Percentiles rank a stretch among this genome's conserved stretches.
Conservation (phyloP, 306 rosid species). For the Lotus japonicus region DNA sequence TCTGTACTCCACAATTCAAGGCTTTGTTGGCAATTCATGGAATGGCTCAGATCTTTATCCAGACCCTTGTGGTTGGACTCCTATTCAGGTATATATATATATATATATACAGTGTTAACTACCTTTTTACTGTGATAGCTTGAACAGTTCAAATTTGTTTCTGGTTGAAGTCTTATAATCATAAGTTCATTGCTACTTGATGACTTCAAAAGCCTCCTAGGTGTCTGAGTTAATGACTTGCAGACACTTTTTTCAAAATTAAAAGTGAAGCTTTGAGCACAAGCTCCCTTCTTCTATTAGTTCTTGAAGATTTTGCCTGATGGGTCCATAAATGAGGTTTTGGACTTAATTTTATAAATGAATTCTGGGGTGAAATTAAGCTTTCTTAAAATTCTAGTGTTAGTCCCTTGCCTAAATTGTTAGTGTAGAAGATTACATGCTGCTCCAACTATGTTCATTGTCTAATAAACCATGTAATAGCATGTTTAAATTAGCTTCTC, state of each 20-base stretch:
- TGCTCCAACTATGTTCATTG: too few relatives aligned
- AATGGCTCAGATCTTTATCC: conserved; percentile 97
- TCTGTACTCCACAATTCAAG: conserved; percentile 72
- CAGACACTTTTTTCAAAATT: neutral
- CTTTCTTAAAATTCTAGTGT: neutral
- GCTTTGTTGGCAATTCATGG: conserved; percentile 92
- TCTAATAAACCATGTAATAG: neutral
- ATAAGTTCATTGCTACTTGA: neutral
- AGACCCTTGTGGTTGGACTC: conserved; percentile 99
- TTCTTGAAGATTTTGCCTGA: neutral
- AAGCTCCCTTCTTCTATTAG: neutral
- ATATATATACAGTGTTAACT: too few relatives aligned
- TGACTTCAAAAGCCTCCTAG: neutral
- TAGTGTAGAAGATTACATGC: too few relatives aligned
- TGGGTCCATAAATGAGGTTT: neutral
- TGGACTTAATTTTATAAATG: conserved; percentile 10
- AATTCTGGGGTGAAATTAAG: neutral
- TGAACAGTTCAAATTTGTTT: conserved; percentile 3
- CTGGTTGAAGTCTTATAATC: neutral
- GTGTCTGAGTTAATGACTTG: conserved; percentile 1
- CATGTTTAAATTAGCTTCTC: too few relatives aligned
- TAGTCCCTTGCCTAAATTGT: neutral
- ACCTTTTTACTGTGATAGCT: conserved; percentile 2
- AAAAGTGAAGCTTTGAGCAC: conserved; percentile 3
- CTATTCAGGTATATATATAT: conserved; percentile 73